Conservation (phyloP, 495 filamentous ascomycete species). For the Schizothecium vesticola region DNA sequence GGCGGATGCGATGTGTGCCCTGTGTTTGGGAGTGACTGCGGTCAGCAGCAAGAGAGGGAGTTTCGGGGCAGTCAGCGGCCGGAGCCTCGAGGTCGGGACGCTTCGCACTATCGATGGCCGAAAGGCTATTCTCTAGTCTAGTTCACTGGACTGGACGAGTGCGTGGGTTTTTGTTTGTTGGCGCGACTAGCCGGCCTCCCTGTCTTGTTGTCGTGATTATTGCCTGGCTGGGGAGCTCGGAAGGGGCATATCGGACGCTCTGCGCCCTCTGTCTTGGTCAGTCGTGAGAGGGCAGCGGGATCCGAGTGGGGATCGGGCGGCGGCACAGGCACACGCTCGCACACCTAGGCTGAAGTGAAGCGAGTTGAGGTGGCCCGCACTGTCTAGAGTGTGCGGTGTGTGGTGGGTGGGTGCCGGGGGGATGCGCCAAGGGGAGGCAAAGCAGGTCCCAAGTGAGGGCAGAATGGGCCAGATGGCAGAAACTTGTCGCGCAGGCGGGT, state of each 20-base stretch:
- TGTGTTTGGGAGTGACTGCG: slow-evolving; percentile 22
- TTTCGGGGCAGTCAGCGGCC: slow-evolving; percentile 18
- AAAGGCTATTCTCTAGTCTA: too few relatives aligned
- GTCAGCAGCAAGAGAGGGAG: slow-evolving; percentile 20
- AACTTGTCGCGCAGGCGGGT: slow-evolving; percentile 14
- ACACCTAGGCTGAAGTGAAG: slow-evolving; percentile 18
- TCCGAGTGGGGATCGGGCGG: slow-evolving; percentile 22
- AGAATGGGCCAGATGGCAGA: slow-evolving; percentile 3
- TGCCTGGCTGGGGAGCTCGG: slow-evolving; percentile 6
- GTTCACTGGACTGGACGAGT: too few relatives aligned
- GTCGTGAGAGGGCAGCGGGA: slow-evolving; percentile 16
- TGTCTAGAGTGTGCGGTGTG: background rate
- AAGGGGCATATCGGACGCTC: background rate
- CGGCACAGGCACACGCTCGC: slow-evolving; percentile 20
- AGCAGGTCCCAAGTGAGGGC: slow-evolving; percentile 24
- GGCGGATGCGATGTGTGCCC: slow-evolving; percentile 8
- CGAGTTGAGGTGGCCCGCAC: slow-evolving; percentile 17
- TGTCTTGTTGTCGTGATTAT: slow-evolving; percentile 16
- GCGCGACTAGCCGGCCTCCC: slow-evolving; percentile 15
- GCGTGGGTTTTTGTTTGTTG: background rate
- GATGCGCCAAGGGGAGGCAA: slow-evolving; percentile 16
- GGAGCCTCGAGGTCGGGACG: slow-evolving; percentile 4
- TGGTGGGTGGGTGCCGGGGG: background rate
- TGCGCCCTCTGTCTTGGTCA: too few relatives aligned
- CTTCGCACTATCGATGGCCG: slow-evolving; percentile 5